These are phyloP conservation scores for Verticillium alfalfae DNA, from an alignment of 2,329 filamentous ascomycete species.

Conservation along the genomic window DNA sequence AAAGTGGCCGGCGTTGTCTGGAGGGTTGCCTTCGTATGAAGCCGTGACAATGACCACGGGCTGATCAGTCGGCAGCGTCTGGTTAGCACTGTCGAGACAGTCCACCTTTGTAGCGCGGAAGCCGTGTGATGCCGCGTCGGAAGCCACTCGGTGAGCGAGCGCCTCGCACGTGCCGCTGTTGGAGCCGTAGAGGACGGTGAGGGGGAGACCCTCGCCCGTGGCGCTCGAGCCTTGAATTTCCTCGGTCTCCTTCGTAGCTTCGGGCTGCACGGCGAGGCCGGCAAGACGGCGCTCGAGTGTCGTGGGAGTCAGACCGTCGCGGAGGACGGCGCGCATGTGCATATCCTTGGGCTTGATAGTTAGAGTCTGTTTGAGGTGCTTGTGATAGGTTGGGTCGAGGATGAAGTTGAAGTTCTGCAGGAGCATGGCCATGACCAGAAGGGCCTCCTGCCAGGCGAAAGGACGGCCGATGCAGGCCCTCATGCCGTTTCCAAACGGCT, in stretches of 20 bases:
- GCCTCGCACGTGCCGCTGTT: conserved; percentile 66
- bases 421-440: conserved; percentile 44
- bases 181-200: conserved; percentile 63
- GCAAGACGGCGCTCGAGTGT: conserved; percentile 40
- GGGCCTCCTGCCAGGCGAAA: conserved; percentile 49
- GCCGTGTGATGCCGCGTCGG: conserved; percentile 48
- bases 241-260: not conserved
- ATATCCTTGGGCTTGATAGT: conserved; percentile 58
- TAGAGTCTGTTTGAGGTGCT: conserved; percentile 47
- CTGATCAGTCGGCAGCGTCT: conserved; percentile 47
- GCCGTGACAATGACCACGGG: conserved; percentile 60
- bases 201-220: conserved; percentile 20
- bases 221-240: conserved; percentile 1
- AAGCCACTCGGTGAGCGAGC: conserved; percentile 54
- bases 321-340: conserved; percentile 48
- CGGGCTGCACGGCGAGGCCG: conserved; percentile 14
- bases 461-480: conserved; percentile 46
- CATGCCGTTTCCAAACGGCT: conserved; percentile 49
- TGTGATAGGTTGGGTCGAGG: conserved; percentile 49
- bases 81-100: conserved; percentile 52
- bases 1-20: conserved; percentile 64
- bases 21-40: conserved; percentile 65
- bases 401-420: conserved; percentile 64
- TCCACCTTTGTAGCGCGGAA: conserved; percentile 44
- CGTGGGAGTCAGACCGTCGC: conserved; percentile 30